Evolutionary conservation across 1,284 basidiomycete species (phyloP), one percentile per base, ranked within the genome.

Genomic region (Ceratobasidium sp.): DNA sequence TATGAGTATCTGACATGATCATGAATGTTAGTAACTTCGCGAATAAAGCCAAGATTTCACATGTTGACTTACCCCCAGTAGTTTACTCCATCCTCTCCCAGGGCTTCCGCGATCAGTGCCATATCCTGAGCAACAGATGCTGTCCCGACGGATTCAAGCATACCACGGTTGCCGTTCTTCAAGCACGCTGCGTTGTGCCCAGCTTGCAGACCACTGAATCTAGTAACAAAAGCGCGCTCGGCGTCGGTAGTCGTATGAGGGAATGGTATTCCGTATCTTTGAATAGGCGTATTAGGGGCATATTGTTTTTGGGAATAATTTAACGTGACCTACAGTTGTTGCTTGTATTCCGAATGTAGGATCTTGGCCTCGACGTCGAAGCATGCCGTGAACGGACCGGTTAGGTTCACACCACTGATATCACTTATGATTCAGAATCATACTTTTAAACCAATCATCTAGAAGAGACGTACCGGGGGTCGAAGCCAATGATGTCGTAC

Each of bases 41-140:
- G 13, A 2, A 23, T 16, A 11, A 11, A 44, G 2, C 30, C 46
- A n/a, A n/a, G 21, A 11, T 38, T 43, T 18, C 4, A 11, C 8
- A 38, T 38, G 6, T 38, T 38, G 35, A 30, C 69, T 59, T 26
- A 61, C 69, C 69, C 69, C 21, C 28, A 26, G 26, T 41, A 71
- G 30, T 71, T 71, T 3, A 71, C 16, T n/a, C 69, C 69, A 18
- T 76, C 73, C 43, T 78, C 74, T 1, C 76, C 77, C 2, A 79
- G 44, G 7, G 76, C 76, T n/a, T 78, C 72, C 16, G 76, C 44
- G 21, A 79, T 76, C 43, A 38, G 52, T 16, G 54, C 61, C 76
- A 79, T 77, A 35, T 79, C 78, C 16, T 77, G 63, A 7, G 75
- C 77, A 0, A 74, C 67, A 28, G 73, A 75, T 0, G 77, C 76